Evolutionary conservation across 192 early-diverging fungal species (phyloP).

Genomic region (Neocallimastix lanati): DNA sequence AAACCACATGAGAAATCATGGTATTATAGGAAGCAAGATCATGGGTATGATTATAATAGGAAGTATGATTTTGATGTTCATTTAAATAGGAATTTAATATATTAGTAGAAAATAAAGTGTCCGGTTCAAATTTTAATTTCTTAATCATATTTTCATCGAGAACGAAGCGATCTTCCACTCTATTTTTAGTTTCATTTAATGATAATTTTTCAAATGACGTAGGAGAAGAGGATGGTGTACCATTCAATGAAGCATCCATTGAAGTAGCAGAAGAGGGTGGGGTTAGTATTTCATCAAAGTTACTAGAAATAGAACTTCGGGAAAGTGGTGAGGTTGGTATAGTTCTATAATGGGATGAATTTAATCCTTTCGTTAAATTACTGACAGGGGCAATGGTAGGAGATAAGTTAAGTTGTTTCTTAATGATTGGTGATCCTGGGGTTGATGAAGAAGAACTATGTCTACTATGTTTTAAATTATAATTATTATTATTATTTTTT

Average conservation of each 20-base stretch:
- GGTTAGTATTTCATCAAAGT: not conserved
- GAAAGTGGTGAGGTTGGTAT: not conserved
- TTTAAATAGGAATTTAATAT: not conserved
- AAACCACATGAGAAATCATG: not conserved
- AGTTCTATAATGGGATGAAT: not conserved
- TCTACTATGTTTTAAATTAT: not conserved
- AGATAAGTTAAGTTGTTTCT: not conserved
- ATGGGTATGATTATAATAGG: not conserved
- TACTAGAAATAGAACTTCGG: not conserved
- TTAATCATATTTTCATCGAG: not conserved
- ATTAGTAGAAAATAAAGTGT: not conserved
- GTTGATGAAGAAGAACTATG: not conserved
- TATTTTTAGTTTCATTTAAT: too few relatives aligned
- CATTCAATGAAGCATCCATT: not conserved
- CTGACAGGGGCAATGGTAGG: not conserved
- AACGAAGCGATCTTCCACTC: too few relatives aligned
- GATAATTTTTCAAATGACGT: too few relatives aligned
- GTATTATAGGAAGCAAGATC: not conserved
- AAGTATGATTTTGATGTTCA: not conserved
- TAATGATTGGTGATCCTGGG: not conserved
- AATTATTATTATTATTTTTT: not conserved
- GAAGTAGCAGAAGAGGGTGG: not conserved
- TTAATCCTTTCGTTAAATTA: not conserved
- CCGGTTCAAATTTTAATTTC: not conserved
- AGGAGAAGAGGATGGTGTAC: not conserved